phyloP scores from a whole-genome alignment of 78 protist species.

The Corallochytrium limacisporum region DNA sequence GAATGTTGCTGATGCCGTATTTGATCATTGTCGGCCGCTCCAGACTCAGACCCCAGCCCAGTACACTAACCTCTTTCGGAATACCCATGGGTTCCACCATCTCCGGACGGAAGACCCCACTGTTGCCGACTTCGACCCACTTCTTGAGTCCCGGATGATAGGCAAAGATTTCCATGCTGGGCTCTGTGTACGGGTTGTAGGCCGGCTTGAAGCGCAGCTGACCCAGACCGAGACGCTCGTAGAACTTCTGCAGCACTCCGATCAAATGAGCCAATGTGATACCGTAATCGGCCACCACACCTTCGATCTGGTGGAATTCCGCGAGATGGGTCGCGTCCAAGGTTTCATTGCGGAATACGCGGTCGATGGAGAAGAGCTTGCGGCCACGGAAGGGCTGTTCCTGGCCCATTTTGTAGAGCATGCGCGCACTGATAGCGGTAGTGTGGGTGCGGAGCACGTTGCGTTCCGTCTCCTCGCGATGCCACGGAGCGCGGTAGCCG shows the following conservation, averaged over 20 bases:
- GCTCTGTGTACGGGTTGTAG: constrained; percentile 99
- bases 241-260: constrained; percentile 82
- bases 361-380: background rate
- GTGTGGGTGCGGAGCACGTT: constrained; percentile 98
- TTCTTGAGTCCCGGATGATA: constrained; percentile 47
- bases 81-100: constrained; percentile 98
- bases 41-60: constrained; percentile 86
- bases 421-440: constrained; percentile 92
- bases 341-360: constrained; percentile 80
- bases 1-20: constrained; percentile 74
- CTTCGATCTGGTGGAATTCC: constrained; percentile 98
- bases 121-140: constrained; percentile 83
- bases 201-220: constrained; percentile 89
- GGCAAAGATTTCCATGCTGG: constrained; percentile 95
- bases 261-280: constrained; percentile 84
- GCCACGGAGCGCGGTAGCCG: constrained; percentile 90
- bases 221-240: constrained; percentile 50
- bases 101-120: constrained; percentile 95
- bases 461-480: constrained; percentile 67
- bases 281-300: constrained; percentile 77
- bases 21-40: constrained; percentile 95
- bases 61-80: constrained; percentile 79
- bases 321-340: constrained; percentile 98
- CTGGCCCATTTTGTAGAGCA: constrained; percentile 75
- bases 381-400: background rate